Evolutionary conservation across 176 grass and related monocot genomes (phyloP).

Genomic region (Musa acuminata): DNA sequence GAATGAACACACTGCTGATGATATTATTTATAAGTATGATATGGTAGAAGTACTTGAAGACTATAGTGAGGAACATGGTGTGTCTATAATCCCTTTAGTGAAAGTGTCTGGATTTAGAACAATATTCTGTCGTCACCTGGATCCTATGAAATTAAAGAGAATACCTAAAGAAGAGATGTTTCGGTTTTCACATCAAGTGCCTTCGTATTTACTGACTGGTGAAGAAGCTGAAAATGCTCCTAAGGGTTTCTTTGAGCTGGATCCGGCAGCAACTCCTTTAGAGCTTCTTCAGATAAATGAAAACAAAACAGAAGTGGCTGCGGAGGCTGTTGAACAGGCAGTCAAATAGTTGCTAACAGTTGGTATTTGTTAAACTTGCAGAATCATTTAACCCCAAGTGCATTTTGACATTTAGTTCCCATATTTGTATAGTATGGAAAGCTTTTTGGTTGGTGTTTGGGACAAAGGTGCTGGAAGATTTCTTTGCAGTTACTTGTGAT

Average conservation of each 20-base stretch:
- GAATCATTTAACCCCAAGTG: background rate
- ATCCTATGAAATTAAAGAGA: conserved; percentile 18
- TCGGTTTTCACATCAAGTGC: conserved; percentile 56
- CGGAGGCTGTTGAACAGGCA: conserved; percentile 15
- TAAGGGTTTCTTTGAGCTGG: conserved; percentile 56
- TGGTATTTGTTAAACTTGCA: background rate
- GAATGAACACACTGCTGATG: conserved; percentile 43
- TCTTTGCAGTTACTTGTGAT: background rate
- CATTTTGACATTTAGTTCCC: background rate
- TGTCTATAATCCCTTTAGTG: conserved; percentile 42
- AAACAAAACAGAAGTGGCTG: conserved; percentile 10
- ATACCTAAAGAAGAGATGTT: conserved; percentile 60
- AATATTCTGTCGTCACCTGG: conserved; percentile 32
- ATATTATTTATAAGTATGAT: conserved; percentile 42
- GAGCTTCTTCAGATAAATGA: conserved; percentile 46
- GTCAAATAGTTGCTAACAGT: background rate
- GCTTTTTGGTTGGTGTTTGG: background rate
- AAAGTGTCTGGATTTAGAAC: conserved; percentile 47
- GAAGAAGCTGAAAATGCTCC: conserved; percentile 50
- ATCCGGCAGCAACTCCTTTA: conserved; percentile 50
- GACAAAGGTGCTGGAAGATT: background rate
- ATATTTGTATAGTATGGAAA: background rate
- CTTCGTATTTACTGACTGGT: conserved; percentile 47
- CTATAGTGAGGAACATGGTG: conserved; percentile 41
- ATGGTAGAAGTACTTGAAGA: conserved; percentile 41